These are phyloP conservation scores for Paramecium pentaurelia DNA, from an alignment of 73 alveolate species.

Conservation along the genomic window DNA sequence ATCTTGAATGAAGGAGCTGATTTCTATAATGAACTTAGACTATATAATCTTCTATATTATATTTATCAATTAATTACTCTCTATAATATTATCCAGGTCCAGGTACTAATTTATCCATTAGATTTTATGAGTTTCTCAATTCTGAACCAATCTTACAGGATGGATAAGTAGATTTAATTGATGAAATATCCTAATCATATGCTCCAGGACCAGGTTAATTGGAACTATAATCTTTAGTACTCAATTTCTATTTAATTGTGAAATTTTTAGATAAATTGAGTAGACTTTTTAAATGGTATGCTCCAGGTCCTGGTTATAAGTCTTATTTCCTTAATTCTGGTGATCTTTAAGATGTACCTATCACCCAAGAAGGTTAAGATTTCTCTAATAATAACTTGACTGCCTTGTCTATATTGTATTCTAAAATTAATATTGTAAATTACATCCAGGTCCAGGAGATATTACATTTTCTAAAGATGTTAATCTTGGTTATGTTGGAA, in stretches of 20 bases:
- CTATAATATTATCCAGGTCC: constrained; percentile 48
- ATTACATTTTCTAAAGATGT: background rate
- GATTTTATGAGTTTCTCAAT: background rate
- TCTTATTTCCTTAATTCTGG: background rate
- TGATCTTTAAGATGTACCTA: background rate
- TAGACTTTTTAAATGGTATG: background rate
- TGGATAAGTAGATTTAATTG: background rate
- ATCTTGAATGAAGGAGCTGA: constrained; percentile 43
- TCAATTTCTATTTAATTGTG: background rate
- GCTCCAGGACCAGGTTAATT: constrained; percentile 33
- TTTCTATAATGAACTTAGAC: constrained; percentile 27
- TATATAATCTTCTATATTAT: background rate
- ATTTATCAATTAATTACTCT: background rate
- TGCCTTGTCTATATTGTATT: background rate
- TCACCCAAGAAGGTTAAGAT: background rate
- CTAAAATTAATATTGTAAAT: background rate
- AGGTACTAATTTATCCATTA: background rate
- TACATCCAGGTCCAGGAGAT: constrained; percentile 49
- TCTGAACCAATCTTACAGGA: constrained; percentile 22
- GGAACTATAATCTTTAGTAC: background rate
- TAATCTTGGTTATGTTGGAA: constrained; percentile 19
- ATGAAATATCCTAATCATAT: constrained; percentile 7
- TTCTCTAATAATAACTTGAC: background rate
- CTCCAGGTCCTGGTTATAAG: constrained; percentile 39
- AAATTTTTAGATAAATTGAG: background rate